phyloP scores from a whole-genome alignment of 345 rosid genomes.

The Melaleuca alternifolia region DNA sequence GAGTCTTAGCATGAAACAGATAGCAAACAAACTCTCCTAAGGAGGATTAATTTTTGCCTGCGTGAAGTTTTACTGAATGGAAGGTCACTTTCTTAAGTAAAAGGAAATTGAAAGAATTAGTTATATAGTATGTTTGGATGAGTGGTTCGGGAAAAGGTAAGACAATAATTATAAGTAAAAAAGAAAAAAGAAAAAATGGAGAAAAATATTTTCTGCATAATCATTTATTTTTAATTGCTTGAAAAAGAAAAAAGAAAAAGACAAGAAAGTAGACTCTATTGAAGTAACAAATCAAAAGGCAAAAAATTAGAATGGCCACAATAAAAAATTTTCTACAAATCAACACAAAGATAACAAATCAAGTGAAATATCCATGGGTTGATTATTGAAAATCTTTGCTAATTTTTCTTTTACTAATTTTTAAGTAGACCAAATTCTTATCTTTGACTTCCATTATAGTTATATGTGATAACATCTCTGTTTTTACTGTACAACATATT shows the following conservation, averaged over 20 bases:
- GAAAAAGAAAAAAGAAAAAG: too few species aligned
- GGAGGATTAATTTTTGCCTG: not conserved
- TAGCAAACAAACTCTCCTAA: not conserved
- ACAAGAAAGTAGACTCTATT: too few species aligned
- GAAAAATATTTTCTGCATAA: too few species aligned
- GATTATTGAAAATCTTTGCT: too few species aligned
- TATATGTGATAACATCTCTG: not conserved
- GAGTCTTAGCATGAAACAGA: not conserved
- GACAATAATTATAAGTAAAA: not conserved
- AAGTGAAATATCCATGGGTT: too few species aligned
- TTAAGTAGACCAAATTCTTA: too few species aligned
- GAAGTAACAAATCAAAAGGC: not conserved
- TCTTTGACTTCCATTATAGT: not conserved
- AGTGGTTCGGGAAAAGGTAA: not conserved
- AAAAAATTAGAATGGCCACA: rapidly evolving
- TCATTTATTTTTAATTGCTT: too few species aligned
- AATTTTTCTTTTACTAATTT: too few species aligned
- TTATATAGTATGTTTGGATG: rapidly evolving
- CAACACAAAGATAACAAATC: too few species aligned
- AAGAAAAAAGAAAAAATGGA: not conserved
- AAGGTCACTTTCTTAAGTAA: not conserved
- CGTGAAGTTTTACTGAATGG: not conserved
- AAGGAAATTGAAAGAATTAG: not conserved
- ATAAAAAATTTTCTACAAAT: not conserved
- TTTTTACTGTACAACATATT: not conserved